Base-by-base conservation (phyloP, 768 basidiomycete genomes). In the Termitomyces sp. region DNA sequence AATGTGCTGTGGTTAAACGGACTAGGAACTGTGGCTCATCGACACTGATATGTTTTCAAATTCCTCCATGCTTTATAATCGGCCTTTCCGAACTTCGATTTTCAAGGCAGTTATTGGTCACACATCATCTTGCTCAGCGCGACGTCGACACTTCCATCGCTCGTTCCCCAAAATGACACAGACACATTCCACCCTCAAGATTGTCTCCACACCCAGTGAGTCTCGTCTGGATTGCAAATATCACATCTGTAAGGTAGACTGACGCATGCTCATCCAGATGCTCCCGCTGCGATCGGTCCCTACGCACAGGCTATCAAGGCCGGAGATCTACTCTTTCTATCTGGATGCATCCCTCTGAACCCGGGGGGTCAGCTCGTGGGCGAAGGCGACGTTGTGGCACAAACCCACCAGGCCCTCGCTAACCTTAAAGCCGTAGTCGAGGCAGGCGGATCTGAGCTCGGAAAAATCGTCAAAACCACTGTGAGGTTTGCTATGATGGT, bases 391-490 rank as follows among this genome's bases (percentile, higher is more conserved):
- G 79, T 95, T 46, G 87, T 88, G 64, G 86, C 76, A 49, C 91
- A 98, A 70, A 84, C 94, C 9, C 75, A 79, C 55, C 94, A 95
- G 70, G 90, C 87, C 10, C 79, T 99, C 64, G 84, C 85, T 68
- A 98, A 98, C 76, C 76, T 98, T 69, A 81, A 83, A 62, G 84
- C 85, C 13, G 84, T 98, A 59, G 78, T 98, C 37, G 84, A 90
- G 68, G 94, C 88, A 5, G 85, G 88, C 50, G 90, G 90, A 14
- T 88, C 90, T 13, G 82, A 86, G 61, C 65, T 91, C 16, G 82
- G 84, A 49, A 88, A 90, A 68, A 87, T 99, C 59, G 85, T 90
- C 62, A 98, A 99, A 77, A 92, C 91, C 46, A 96, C 93, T 39
- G 95, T 93, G 63, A 57, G 88, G 75, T 20, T 47, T 22, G 34